Percentiles rank a stretch among this genome's conserved stretches.
phyloP scores from a whole-genome alignment of 352 stramenopile genomes.

The Globisporangium ultimum region DNA sequence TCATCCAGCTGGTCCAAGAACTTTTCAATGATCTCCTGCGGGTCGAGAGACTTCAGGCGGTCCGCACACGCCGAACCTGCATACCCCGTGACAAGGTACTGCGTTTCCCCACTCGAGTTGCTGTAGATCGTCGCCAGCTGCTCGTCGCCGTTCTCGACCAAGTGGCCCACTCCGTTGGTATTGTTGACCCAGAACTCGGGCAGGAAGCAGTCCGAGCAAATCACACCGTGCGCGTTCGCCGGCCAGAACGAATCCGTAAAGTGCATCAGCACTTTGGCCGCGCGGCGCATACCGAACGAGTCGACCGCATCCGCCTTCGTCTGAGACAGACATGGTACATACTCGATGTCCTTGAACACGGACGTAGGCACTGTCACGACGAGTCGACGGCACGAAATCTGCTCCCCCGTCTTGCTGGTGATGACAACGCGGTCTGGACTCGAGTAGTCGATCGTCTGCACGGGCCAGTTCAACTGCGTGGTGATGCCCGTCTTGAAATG shows the following conservation, averaged over 20 bases:
- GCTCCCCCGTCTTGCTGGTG: conserved; percentile 49
- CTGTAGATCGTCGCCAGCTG: conserved; percentile 10
- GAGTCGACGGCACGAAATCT: conserved; percentile 51
- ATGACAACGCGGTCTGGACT: conserved; percentile 42
- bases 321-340: conserved; percentile 52
- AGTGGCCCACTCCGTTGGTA: conserved; percentile 54
- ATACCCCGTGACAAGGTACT: conserved; percentile 77
- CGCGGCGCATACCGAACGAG: conserved; percentile 73
- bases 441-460: conserved; percentile 59
- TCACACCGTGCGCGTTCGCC: conserved; percentile 66
- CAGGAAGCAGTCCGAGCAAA: conserved; percentile 81
- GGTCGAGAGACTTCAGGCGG: conserved; percentile 32
- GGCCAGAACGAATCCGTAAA: conserved; percentile 68
- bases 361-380: conserved; percentile 79
- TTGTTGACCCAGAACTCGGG: conserved; percentile 85
- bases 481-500: conserved; percentile 47
- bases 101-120: conserved; percentile 17
- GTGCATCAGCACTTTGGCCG: conserved; percentile 75
- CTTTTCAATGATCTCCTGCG: conserved; percentile 50
- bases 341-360: conserved; percentile 73
- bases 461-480: conserved; percentile 51
- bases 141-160: conserved; percentile 57
- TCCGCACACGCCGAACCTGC: conserved; percentile 68
- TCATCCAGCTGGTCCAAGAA: conserved; percentile 74
- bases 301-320: conserved; percentile 52